Evolutionary conservation across 495 filamentous ascomycete genomes (phyloP), one percentile per base, ranked within the genome.

Genomic region (Penicillium lividum): DNA sequence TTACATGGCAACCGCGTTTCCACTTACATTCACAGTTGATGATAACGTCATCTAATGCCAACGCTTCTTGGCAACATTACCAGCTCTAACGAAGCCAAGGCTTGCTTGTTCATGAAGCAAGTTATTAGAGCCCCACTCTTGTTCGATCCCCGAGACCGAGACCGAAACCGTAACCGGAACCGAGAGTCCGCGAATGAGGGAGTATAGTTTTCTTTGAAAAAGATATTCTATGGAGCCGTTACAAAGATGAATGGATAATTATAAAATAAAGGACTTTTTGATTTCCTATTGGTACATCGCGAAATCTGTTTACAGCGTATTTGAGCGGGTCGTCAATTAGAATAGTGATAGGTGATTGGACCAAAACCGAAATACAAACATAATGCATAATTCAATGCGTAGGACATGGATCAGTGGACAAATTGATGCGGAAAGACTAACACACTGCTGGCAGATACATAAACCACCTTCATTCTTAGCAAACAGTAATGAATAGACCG

Each of bases 401-500:
- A 11, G 4, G 33, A 11, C 33, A 36, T 36, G 33, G 10, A 11
- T 11, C 33, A 36, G 11, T 36, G 33, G 33, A 4, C 11, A 36
- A 4, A 4, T 36, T 36, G 33, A 7, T 10, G 10, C 33, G 13
- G 11, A 11, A 11, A 11, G 13, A 11, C 8, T 36, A 13, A 13
- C 0, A 2, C 8, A 13, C n/a, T n/a, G n/a, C n/a, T n/a, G n/a
- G 3, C 1, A 36, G 9, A 8, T 36, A 36, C 33, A 11, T 9
- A 9, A 9, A 9, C 3, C 33, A 13, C 13, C 2, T 11, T 9
- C 9, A 9, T 36, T 50, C 5, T 61, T 50, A 61, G 43, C 59
- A 61, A 1, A 61, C 59, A 18, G 59, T 61, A 22, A 61, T 61
- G 43, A 31, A 61, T 0, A 61, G 34, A 22, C 59, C 59, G 4